A percentile compares a stretch with the other conserved stretches of the same genome.
phyloP scores from a whole-genome alignment of 768 basidiomycete species.

The Trametes elegans region DNA sequence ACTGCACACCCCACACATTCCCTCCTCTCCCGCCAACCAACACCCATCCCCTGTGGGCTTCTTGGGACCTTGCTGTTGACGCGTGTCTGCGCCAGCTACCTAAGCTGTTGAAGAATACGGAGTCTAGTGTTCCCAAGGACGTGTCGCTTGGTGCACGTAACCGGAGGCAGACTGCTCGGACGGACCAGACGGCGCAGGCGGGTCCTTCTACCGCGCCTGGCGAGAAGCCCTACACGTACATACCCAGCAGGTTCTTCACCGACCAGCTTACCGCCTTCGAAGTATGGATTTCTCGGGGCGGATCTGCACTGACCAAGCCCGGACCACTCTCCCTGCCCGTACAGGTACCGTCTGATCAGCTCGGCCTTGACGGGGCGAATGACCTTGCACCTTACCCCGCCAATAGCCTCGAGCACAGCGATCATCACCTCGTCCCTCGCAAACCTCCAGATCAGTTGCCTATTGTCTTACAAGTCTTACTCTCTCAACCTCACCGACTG shows the following conservation, averaged over 20 bases:
- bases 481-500: slow-evolving; percentile 94
- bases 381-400: slow-evolving; percentile 2
- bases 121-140: slow-evolving; percentile 19
- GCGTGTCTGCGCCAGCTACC: slow-evolving; percentile 93
- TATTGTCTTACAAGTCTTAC: slow-evolving; percentile 93
- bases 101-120: slow-evolving; percentile 53
- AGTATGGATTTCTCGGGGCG: slow-evolving; percentile 96
- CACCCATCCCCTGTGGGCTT: slow-evolving; percentile 93
- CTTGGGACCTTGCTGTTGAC: slow-evolving; percentile 98
- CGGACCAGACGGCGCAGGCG: slow-evolving; percentile 9
- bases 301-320: slow-evolving; percentile 74
- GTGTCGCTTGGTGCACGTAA: slow-evolving; percentile 26
- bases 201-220: slow-evolving; percentile 9
- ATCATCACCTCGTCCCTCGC: slow-evolving; percentile 68
- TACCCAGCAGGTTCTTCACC: slow-evolving; percentile 89
- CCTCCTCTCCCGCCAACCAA: slow-evolving; percentile 94
- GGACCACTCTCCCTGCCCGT: slow-evolving; percentile 71
- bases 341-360: slow-evolving; percentile 7
- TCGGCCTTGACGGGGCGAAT: slow-evolving; percentile 2
- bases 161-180: slow-evolving; percentile 22
- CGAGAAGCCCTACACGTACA: slow-evolving; percentile 65
- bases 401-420: slow-evolving; percentile 27
- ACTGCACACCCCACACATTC: slow-evolving; percentile 93
- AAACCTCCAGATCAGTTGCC: slow-evolving; percentile 97
- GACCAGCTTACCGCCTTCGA: slow-evolving; percentile 97